Conservation (phyloP, 2,329 filamentous ascomycete genomes). For the Calonectria multiphialidica region DNA sequence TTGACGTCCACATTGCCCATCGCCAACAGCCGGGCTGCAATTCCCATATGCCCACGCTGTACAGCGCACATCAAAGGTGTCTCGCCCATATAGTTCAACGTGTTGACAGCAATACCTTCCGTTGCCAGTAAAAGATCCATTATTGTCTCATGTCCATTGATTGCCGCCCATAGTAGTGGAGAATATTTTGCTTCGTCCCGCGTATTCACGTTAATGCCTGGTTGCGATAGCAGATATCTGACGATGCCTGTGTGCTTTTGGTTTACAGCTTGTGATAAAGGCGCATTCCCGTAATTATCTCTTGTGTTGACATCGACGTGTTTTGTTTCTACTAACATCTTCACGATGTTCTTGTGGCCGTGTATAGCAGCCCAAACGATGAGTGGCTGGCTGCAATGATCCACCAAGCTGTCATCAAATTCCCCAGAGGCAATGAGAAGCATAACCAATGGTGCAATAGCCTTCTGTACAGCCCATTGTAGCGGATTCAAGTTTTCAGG, state of each 20-base stretch:
- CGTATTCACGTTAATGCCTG: background rate
- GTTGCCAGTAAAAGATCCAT: background rate
- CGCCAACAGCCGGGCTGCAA: background rate
- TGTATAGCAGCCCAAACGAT: background rate
- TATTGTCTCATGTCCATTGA: background rate
- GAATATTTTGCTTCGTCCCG: background rate
- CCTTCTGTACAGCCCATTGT: background rate
- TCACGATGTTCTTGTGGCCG: background rate
- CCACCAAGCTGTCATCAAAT: background rate
- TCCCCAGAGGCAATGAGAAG: background rate
- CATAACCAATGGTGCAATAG: background rate
- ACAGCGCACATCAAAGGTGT: background rate
- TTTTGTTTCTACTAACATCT: background rate
- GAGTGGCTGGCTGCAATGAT: background rate
- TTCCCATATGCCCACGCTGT: background rate
- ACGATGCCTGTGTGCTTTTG: background rate
- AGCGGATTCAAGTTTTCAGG: background rate
- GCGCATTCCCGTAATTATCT: background rate
- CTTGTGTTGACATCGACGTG: background rate
- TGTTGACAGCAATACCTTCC: background rate
- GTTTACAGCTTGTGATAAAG: background rate
- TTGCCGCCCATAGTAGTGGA: background rate
- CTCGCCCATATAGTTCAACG: background rate
- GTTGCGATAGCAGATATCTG: background rate
- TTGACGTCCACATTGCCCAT: background rate